phyloP scores from a whole-genome alignment of 257 asterid genomes.

The Fraxinus anomala region DNA sequence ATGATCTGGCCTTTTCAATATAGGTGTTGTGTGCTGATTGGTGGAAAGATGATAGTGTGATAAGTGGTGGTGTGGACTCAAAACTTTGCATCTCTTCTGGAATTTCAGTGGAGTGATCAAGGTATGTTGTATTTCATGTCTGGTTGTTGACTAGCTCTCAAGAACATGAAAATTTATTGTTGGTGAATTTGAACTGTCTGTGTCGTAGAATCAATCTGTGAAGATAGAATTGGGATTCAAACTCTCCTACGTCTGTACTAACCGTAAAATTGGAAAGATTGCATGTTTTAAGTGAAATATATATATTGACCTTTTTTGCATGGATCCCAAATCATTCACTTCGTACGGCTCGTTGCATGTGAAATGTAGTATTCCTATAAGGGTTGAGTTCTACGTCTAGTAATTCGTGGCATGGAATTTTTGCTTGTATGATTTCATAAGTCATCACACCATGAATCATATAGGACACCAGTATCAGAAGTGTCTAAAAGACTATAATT shows the following conservation, averaged over 20 bases:
- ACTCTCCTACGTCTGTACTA: background rate
- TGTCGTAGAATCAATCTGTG: background rate
- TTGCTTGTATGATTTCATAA: too few relatives aligned
- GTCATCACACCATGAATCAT: too few relatives aligned
- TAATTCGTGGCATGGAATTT: too few relatives aligned
- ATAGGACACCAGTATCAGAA: too few relatives aligned
- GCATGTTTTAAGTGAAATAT: background rate
- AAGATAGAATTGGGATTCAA: background rate
- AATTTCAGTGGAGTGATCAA: slow-evolving; percentile 55
- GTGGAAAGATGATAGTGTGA: slow-evolving; percentile 78
- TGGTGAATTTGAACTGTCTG: too few relatives aligned
- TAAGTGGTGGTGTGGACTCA: slow-evolving; percentile 91
- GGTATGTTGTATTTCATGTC: slow-evolving; percentile 29
- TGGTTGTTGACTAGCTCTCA: background rate
- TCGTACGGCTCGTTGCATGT: too few relatives aligned
- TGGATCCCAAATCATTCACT: too few relatives aligned
- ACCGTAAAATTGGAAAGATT: background rate
- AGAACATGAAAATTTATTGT: background rate
- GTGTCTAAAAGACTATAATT: too few relatives aligned
- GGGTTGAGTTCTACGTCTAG: too few relatives aligned
- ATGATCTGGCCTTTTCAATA: slow-evolving; percentile 21
- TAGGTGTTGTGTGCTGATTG: slow-evolving; percentile 94
- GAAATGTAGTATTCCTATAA: too few relatives aligned
- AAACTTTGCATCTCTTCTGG: slow-evolving; percentile 81
- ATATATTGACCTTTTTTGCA: too few relatives aligned